phyloP scores from a whole-genome alignment of 768 basidiomycete genomes.

The Amanita phalloides region DNA sequence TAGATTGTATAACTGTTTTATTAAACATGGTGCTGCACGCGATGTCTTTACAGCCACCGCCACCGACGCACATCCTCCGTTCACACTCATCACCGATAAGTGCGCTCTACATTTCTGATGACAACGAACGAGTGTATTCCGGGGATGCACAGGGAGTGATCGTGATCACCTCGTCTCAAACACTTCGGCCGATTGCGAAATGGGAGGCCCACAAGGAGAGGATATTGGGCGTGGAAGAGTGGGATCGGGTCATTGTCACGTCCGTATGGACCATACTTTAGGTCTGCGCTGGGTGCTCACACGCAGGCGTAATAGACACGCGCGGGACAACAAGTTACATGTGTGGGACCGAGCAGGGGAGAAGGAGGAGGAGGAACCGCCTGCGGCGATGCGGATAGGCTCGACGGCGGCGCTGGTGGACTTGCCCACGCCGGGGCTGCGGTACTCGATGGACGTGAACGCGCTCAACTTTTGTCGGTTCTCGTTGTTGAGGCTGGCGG shows the following conservation, averaged over 20 bases:
- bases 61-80: conserved; percentile 63
- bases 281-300: not conserved
- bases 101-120: conserved; percentile 49
- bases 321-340: conserved; percentile 78
- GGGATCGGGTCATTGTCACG: conserved; percentile 62
- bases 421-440: conserved; percentile 37
- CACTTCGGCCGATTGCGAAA: conserved; percentile 57
- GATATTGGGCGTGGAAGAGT: conserved; percentile 73
- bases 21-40: not conserved
- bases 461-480: conserved; percentile 92
- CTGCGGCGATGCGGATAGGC: conserved; percentile 32
- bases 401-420: conserved; percentile 41
- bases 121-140: conserved; percentile 79
- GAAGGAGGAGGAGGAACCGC: conserved; percentile 30
- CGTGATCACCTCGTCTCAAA: conserved; percentile 63
- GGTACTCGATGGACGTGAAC: conserved; percentile 79
- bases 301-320: conserved; percentile 41
- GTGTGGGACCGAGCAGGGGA: conserved; percentile 46
- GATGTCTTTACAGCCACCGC: conserved; percentile 14
- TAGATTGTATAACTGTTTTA: too few relatives aligned
- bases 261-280: conserved; percentile 26
- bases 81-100: conserved; percentile 57
- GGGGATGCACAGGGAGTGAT: conserved; percentile 77
- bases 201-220: conserved; percentile 79
- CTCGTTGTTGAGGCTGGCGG: conserved; percentile 38